Evolutionary conservation across 2,329 filamentous ascomycete species (phyloP).

Genomic region (Diplodia intermedia): DNA sequence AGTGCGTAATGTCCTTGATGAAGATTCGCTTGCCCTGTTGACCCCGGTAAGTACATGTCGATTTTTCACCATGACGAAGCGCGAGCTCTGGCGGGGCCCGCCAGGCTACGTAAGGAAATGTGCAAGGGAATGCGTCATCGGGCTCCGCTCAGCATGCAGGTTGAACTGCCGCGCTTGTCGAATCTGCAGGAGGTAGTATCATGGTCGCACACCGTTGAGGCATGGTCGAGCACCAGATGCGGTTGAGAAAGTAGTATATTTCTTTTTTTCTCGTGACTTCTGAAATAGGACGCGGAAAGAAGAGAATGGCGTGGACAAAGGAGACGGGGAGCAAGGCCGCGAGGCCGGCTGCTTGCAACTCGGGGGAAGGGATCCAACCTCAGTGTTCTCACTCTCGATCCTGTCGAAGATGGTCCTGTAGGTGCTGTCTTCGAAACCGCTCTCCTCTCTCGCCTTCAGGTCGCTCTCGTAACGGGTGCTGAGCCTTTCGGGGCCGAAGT

Average conservation of each 20-base stretch:
- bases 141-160: conserved; percentile 4
- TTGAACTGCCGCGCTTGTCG: conserved; percentile 14
- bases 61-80: conserved; percentile 7
- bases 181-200: conserved; percentile 2
- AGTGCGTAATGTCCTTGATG: conserved; percentile 98
- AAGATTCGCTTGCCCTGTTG: conserved; percentile 85
- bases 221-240: conserved; percentile 6
- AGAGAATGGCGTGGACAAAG: conserved; percentile 6
- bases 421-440: conserved; percentile 73
- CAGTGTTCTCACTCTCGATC: conserved; percentile 73
- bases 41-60: conserved; percentile 45
- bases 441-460: conserved; percentile 58
- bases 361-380: conserved; percentile 65
- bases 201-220: conserved; percentile 19
- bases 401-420: conserved; percentile 79
- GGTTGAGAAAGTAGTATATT: conserved; percentile 16
- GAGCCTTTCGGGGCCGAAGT: conserved; percentile 90
- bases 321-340: conserved; percentile 34
- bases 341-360: conserved; percentile 33
- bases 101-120: conserved; percentile 16
- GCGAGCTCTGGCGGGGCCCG: conserved; percentile 16
- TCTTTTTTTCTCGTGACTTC: conserved; percentile 12
- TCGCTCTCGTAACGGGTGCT: conserved; percentile 80
- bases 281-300: not conserved
- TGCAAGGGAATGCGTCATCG: conserved; percentile 8